These are phyloP conservation scores for Waitea zeae DNA, from an alignment of 1,284 basidiomycete genomes.

Conservation along the genomic window DNA sequence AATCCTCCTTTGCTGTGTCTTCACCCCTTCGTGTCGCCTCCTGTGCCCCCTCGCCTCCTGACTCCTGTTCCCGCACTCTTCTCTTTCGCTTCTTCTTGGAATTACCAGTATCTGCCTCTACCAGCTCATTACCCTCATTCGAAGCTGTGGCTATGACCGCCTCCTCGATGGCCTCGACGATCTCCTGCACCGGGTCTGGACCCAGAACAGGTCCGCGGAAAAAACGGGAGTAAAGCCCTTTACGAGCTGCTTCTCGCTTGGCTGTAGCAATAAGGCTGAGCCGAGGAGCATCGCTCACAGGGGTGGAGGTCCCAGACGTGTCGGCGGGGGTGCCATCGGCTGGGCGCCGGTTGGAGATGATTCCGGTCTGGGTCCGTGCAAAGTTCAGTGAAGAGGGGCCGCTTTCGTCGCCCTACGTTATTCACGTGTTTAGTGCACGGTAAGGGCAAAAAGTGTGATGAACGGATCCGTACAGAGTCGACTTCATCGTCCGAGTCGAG, in stretches of 20 bases:
- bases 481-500: constrained; percentile 28
- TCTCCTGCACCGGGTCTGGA: constrained; percentile 18
- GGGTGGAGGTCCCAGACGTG: constrained; percentile 27
- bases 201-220: constrained; percentile 55
- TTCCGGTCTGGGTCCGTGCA: constrained; percentile 55
- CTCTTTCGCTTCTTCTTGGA: neutral
- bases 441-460: neutral
- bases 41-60: no score
- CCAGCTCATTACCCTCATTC: neutral
- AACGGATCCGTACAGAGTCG: constrained; percentile 15
- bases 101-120: neutral
- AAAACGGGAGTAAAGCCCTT: constrained; percentile 65
- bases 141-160: neutral
- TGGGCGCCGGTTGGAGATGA: constrained; percentile 57
- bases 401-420: constrained; percentile 11
- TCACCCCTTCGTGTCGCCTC: no score
- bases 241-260: constrained; percentile 63
- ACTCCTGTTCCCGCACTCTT: no score
- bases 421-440: constrained; percentile 4
- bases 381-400: constrained; percentile 15
- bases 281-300: constrained; percentile 18
- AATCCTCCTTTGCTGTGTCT: no score
- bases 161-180: neutral
- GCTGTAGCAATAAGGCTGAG: constrained; percentile 44
- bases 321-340: constrained; percentile 25